These are phyloP conservation scores for Aspergillus kassunensis DNA, from an alignment of 495 filamentous ascomycete species.

Conservation along the genomic window DNA sequence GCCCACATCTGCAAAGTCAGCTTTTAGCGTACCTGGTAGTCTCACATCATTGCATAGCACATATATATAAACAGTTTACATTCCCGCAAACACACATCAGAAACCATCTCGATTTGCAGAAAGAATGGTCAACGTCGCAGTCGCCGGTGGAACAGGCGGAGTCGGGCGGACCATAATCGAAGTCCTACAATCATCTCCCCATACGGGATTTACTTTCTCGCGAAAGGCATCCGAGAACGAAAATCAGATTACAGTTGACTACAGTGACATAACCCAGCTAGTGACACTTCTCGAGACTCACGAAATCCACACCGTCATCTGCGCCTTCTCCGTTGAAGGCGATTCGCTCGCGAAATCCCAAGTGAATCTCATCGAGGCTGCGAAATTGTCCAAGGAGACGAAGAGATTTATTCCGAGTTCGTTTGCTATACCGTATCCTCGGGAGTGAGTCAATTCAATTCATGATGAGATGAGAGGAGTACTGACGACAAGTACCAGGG, in stretches of 20 bases:
- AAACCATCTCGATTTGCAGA: too few relatives aligned
- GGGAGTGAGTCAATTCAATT: constrained; percentile 14
- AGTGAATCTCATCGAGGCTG: constrained; percentile 34
- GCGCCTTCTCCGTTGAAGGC: constrained; percentile 26
- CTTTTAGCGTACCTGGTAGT: too few relatives aligned
- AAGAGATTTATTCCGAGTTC: constrained; percentile 37
- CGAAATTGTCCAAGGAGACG: constrained; percentile 30
- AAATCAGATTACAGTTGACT: constrained; percentile 28
- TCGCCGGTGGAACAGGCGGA: constrained; percentile 42
- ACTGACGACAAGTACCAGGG: not conserved
- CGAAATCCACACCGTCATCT: constrained; percentile 44
- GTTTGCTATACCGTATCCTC: constrained; percentile 23
- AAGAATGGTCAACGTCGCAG: constrained; percentile 38
- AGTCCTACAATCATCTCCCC: constrained; percentile 24
- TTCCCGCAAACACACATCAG: too few relatives aligned
- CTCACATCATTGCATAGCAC: too few relatives aligned
- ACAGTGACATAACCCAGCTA: constrained; percentile 26
- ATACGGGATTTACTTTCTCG: constrained; percentile 33
- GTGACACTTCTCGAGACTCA: constrained; percentile 32
- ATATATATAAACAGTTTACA: too few relatives aligned
- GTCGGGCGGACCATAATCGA: constrained; percentile 42
- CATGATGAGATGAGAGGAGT: not conserved
- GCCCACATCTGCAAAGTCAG: too few relatives aligned
- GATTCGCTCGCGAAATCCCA: constrained; percentile 12
- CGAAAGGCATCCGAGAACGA: not conserved